Evolutionary conservation across 2,329 filamentous ascomycete species (phyloP).

Genomic region (Pseudopithomyces maydicus): DNA sequence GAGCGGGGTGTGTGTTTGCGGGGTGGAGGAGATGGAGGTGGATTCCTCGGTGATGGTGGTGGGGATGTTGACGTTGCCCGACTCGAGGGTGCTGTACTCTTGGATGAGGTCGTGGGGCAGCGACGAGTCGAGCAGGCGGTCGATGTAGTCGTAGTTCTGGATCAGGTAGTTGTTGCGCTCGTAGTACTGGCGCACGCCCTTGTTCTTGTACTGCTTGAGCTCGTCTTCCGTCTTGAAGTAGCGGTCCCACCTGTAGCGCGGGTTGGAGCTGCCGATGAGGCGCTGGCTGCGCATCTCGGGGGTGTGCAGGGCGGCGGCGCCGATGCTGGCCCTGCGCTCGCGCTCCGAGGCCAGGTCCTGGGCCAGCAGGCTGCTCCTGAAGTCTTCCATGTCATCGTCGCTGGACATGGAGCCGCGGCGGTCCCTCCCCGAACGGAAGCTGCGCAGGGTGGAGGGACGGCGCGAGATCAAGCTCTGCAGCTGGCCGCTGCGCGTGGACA

Average conservation of each 20-base stretch:
- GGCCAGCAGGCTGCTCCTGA: constrained; percentile 30
- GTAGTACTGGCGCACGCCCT: constrained; percentile 83
- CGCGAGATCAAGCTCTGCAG: constrained; percentile 44
- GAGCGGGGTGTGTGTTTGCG: constrained; percentile 21
- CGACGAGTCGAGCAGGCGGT: constrained; percentile 85
- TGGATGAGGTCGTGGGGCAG: constrained; percentile 91
- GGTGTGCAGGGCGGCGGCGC: constrained; percentile 51
- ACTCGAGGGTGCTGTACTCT: constrained; percentile 75
- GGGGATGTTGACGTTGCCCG: constrained; percentile 66
- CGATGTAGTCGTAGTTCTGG: constrained; percentile 92
- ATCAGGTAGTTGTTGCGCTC: constrained; percentile 87
- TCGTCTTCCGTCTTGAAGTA: constrained; percentile 86
- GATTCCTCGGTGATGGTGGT: constrained; percentile 76
- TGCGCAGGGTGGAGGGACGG: constrained; percentile 38
- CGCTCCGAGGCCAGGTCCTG: constrained; percentile 44
- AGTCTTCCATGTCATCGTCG: constrained; percentile 38
- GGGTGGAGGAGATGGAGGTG: constrained; percentile 19
- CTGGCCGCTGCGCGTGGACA: constrained; percentile 52
- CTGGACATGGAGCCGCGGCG: constrained; percentile 37
- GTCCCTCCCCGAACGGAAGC: constrained; percentile 18
- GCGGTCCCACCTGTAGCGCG: constrained; percentile 80
- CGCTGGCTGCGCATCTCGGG: constrained; percentile 81
- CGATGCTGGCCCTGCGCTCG: constrained; percentile 49
- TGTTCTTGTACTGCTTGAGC: constrained; percentile 68
- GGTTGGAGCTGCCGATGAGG: constrained; percentile 87